Evolutionary conservation across 345 rosid species (phyloP), one percentile per base, ranked within the genome.

Genomic region (Eucalyptus caleyi): DNA sequence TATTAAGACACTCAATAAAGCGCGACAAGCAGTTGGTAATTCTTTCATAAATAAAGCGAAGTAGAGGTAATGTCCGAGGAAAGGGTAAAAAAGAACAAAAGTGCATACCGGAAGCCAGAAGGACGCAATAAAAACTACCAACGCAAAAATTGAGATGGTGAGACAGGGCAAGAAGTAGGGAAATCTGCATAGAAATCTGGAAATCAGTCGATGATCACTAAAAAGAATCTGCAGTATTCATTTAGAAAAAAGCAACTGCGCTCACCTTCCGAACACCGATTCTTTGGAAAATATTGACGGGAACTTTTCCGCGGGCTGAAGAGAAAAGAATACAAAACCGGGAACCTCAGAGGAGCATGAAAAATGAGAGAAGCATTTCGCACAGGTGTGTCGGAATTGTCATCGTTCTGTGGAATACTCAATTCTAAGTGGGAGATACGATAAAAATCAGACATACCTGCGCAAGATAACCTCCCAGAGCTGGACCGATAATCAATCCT

Each of bases 401-500:
- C 47, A 3, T 15, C 45, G 14, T 40, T 11, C 69, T 26, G 30
- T 86, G 21, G 50, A 86, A 86, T 67, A 87, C 72, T 51, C 12
- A 34, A 86, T 59, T 23, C 49, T 27, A 30, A 51, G 37, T 19
- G 15, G 21, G 56, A 89, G 42, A 30, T 18, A 5, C 12, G 37
- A 87, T 32, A 62, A 10, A 32, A 14, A 24, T 13, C 86, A 49
- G 34, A 44, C n/a, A 82, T 90, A 96, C 99, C 99, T 98, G 98
- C 9, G 99, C 97, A 88, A 97, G 93, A 90, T 92, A 98, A 69
- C 99, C 99, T 88, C 99, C 99, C 12, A 98, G 83, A 86, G 99
- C 98, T 81, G 99, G 99, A 87, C 99, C 99, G 91, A 98, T 93
- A 92, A 98, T 93, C 94, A 98, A 92, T 91, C 99, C 99, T 51